Evolutionary conservation across 78 protist genomes (phyloP).

Genomic region (Dictyostelium citrinum): DNA sequence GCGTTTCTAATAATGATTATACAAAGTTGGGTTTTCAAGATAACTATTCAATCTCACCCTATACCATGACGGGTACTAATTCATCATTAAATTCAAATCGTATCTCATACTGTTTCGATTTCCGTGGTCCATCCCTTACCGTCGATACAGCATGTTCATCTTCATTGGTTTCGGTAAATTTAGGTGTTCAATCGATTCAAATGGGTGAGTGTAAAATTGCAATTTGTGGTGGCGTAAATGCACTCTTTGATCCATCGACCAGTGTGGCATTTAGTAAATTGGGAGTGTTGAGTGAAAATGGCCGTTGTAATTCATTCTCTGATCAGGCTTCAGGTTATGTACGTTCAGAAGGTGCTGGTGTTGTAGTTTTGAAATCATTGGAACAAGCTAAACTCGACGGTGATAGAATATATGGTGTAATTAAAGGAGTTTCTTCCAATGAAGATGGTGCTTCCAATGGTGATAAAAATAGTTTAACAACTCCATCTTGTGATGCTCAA

Average conservation of each 20-base stretch:
- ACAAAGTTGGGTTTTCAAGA: background rate
- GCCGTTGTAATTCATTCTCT: slow-evolving; percentile 85
- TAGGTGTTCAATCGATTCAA: slow-evolving; percentile 73
- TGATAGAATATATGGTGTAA: slow-evolving; percentile 66
- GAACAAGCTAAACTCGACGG: slow-evolving; percentile 20
- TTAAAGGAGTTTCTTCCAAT: slow-evolving; percentile 64
- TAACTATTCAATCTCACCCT: background rate
- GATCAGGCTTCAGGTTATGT: slow-evolving; percentile 90
- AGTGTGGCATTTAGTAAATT: slow-evolving; percentile 6
- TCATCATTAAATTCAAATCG: slow-evolving; percentile 81
- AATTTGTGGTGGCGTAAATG: slow-evolving; percentile 86
- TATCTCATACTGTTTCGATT: slow-evolving; percentile 82
- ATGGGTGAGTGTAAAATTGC: slow-evolving; percentile 82
- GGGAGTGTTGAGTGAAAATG: slow-evolving; percentile 75
- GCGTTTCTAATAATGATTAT: slow-evolving; percentile 38
- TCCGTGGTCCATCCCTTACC: slow-evolving; percentile 86
- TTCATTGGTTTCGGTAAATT: slow-evolving; percentile 84
- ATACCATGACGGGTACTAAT: slow-evolving; percentile 44
- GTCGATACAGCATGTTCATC: slow-evolving; percentile 94
- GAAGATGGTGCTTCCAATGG: slow-evolving; percentile 83
- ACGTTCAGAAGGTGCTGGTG: slow-evolving; percentile 88
- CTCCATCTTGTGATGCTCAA: slow-evolving; percentile 85
- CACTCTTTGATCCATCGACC: slow-evolving; percentile 53
- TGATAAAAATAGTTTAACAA: slow-evolving; percentile 56
- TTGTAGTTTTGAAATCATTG: slow-evolving; percentile 56